Conservation (phyloP, 352 stramenopile species). For the Globisporangium viniferum region DNA sequence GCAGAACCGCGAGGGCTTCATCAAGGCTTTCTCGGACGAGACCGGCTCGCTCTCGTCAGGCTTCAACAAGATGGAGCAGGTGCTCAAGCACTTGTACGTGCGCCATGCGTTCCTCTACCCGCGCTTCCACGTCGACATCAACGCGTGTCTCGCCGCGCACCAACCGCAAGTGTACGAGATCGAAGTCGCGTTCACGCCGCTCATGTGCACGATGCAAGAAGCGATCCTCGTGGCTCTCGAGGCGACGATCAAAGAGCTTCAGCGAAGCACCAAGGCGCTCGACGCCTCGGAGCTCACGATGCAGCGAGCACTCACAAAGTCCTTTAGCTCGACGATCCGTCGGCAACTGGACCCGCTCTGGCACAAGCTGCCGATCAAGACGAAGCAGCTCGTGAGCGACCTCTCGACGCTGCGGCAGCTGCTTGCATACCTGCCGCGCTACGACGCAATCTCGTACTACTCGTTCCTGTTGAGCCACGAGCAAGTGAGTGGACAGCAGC, state of each 20-base stretch:
- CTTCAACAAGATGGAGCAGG: slow-evolving; percentile 95
- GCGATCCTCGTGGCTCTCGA: slow-evolving; percentile 92
- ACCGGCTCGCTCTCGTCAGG: slow-evolving; percentile 85
- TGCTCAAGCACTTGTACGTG: slow-evolving; percentile 94
- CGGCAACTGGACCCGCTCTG: slow-evolving; percentile 96
- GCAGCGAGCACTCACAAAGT: slow-evolving; percentile 91
- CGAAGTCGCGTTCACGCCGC: slow-evolving; percentile 86
- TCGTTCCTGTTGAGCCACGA: slow-evolving; percentile 92
- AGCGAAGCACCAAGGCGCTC: slow-evolving; percentile 81
- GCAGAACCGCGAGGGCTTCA: slow-evolving; percentile 88
- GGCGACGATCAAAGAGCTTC: slow-evolving; percentile 92
- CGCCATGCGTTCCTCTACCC: slow-evolving; percentile 93
- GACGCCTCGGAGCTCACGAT: slow-evolving; percentile 88
- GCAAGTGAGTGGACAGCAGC: slow-evolving; percentile 75
- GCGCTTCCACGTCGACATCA: slow-evolving; percentile 92
- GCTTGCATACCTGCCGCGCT: slow-evolving; percentile 93
- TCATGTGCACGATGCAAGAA: slow-evolving; percentile 94
- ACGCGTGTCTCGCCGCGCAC: slow-evolving; percentile 77
- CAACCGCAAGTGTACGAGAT: slow-evolving; percentile 94
- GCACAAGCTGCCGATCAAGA: slow-evolving; percentile 92
- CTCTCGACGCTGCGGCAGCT: slow-evolving; percentile 73
- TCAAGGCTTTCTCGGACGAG: slow-evolving; percentile 97
- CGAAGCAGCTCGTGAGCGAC: slow-evolving; percentile 92
- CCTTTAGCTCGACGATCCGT: slow-evolving; percentile 57
- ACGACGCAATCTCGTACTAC: slow-evolving; percentile 97